Percentiles rank a stretch among this genome's conserved stretches.
These are phyloP conservation scores for Microbotryum scabiosae DNA, from an alignment of 1,284 basidiomycete species.

Conservation along the genomic window DNA sequence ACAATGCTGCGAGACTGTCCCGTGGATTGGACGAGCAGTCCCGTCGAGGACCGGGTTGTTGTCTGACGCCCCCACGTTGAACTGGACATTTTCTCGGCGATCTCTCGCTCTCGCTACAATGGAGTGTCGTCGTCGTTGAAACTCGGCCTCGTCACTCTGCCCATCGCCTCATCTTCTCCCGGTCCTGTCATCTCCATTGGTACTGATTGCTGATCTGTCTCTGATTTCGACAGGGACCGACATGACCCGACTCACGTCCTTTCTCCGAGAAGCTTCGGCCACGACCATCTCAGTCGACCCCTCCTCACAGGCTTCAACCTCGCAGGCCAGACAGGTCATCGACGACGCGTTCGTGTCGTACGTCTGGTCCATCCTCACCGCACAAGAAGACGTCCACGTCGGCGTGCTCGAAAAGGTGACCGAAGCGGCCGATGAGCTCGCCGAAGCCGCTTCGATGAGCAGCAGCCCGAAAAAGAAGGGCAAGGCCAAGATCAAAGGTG, in stretches of 20 bases:
- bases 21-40: too few species aligned
- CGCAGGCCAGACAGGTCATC: conserved; percentile 46
- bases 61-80: too few species aligned
- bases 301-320: conserved; percentile 40
- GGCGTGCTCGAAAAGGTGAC: background rate
- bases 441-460: background rate
- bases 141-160: background rate
- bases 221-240: conserved; percentile 51
- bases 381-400: conserved; percentile 35
- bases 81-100: too few species aligned
- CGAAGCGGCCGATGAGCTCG: background rate
- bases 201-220: background rate
- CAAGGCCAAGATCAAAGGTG: conserved; percentile 33
- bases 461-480: conserved; percentile 46
- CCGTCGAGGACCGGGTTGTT: too few species aligned
- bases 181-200: too few species aligned
- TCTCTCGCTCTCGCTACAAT: too few species aligned
- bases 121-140: background rate
- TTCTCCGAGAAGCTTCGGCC: conserved; percentile 56
- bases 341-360: conserved; percentile 70
- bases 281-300: conserved; percentile 28
- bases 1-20: too few species aligned
- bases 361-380: conserved; percentile 65
- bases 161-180: too few species aligned
- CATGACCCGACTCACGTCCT: conserved; percentile 57